A percentile compares a stretch with the other conserved stretches of the same genome.
phyloP scores from a whole-genome alignment of 192 early-diverging fungal species.

The Podila minutissima region DNA sequence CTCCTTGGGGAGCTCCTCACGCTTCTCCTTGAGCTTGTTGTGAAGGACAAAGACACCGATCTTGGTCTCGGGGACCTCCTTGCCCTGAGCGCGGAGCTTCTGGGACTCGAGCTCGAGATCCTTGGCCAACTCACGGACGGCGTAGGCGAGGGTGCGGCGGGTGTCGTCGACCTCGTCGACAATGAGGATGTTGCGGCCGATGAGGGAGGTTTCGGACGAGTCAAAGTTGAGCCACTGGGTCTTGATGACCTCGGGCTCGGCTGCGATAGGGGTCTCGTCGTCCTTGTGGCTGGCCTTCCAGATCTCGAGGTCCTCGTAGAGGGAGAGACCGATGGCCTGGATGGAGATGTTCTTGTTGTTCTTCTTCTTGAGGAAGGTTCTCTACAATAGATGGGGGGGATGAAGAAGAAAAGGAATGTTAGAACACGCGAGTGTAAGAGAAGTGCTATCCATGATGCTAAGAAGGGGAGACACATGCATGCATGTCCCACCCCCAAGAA shows the following conservation, averaged over 20 bases:
- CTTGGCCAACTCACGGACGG: conserved; percentile 75
- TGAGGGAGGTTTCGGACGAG: conserved; percentile 66
- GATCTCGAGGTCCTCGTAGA: conserved; percentile 77
- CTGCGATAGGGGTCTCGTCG: conserved; percentile 50
- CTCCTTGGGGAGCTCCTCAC: conserved; percentile 64
- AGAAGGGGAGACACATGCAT: background rate
- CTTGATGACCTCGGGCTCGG: conserved; percentile 74
- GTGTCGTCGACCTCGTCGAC: conserved; percentile 87
- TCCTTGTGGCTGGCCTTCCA: conserved; percentile 39
- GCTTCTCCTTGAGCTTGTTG: conserved; percentile 83
- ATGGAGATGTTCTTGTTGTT: conserved; percentile 79
- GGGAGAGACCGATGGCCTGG: conserved; percentile 78
- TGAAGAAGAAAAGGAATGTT: background rate
- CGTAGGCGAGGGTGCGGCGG: conserved; percentile 75
- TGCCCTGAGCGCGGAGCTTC: conserved; percentile 35
- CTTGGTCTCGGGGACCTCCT: conserved; percentile 60
- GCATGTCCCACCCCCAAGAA: background rate
- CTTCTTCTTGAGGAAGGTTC: conserved; percentile 77
- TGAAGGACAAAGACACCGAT: conserved; percentile 82
- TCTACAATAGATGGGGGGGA: conserved; percentile 15
- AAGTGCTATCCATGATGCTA: no score
- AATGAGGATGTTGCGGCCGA: conserved; percentile 78
- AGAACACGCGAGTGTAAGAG: background rate
- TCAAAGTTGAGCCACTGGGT: conserved; percentile 87
- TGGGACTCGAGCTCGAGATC: conserved; percentile 67